These are phyloP conservation scores for Blastomyces emzantsi DNA, from an alignment of 2,329 filamentous ascomycete genomes.

Conservation along the genomic window DNA sequence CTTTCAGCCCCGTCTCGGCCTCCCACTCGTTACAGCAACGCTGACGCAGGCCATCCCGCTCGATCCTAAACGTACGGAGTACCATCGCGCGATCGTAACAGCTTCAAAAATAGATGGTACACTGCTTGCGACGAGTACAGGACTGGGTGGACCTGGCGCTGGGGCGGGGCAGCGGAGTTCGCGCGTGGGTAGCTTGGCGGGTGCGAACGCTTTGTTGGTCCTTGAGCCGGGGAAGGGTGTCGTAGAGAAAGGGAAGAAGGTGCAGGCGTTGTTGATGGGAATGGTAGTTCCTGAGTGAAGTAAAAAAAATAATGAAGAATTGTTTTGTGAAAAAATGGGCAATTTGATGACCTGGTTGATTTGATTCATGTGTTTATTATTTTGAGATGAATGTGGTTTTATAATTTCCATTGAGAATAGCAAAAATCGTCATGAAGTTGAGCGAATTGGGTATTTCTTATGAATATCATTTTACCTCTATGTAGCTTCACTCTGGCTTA, in stretches of 20 bases:
- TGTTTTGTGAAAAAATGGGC: neutral
- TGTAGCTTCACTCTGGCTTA: neutral
- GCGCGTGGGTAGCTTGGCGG: slow-evolving; percentile 75
- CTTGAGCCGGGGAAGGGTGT: slow-evolving; percentile 42
- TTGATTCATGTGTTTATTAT: neutral
- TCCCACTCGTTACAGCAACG: slow-evolving; percentile 62
- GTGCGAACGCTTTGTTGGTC: slow-evolving; percentile 78
- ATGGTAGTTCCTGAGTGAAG: slow-evolving; percentile 24
- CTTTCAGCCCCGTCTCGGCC: slow-evolving; percentile 52
- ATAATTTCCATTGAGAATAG: no score
- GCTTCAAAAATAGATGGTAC: slow-evolving; percentile 54
- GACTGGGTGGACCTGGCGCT: slow-evolving; percentile 40
- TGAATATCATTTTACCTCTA: neutral
- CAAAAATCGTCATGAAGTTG: neutral
- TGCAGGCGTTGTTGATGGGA: slow-evolving; percentile 74
- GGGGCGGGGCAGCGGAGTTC: slow-evolving; percentile 65
- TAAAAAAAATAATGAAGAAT: neutral
- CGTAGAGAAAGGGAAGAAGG: slow-evolving; percentile 58
- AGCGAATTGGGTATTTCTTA: neutral
- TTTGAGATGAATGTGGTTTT: neutral
- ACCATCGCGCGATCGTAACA: slow-evolving; percentile 72
- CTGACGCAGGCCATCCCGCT: slow-evolving; percentile 63
- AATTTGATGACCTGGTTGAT: neutral
- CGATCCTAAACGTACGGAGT: slow-evolving; percentile 73
- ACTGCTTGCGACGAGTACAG: slow-evolving; percentile 71